These are phyloP conservation scores for Serendipita vermifera DNA, from an alignment of 768 basidiomycete genomes.

Conservation along the genomic window DNA sequence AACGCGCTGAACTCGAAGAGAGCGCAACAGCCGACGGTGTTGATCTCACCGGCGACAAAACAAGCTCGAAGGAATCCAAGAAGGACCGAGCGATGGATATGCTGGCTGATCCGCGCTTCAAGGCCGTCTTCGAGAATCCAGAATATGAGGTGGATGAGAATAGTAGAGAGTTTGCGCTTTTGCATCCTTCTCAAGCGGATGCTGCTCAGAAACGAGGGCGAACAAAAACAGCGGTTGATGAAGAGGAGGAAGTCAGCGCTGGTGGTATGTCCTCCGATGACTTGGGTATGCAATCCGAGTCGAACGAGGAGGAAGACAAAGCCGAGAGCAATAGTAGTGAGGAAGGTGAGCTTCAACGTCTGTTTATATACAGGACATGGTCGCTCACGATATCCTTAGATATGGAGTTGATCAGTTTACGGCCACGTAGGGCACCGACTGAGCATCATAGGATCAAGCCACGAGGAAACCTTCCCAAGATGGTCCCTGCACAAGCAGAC, in stretches of 20 bases:
- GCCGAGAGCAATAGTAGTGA: conserved; percentile 19
- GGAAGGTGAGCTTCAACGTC: conserved; percentile 13
- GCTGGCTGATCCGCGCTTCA: conserved; percentile 79
- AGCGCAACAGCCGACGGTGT: conserved; percentile 25
- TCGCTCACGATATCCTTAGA: neutral
- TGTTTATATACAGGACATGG: neutral
- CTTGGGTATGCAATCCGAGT: conserved; percentile 19
- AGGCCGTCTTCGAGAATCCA: conserved; percentile 78
- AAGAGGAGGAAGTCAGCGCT: conserved; percentile 81
- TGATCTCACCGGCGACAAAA: conserved; percentile 23
- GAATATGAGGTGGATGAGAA: conserved; percentile 86
- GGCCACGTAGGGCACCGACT: neutral
- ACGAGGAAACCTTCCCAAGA: neutral
- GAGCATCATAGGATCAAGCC: neutral
- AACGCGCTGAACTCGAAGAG: conserved; percentile 37
- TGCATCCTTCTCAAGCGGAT: conserved; percentile 58
- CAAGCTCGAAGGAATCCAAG: conserved; percentile 18
- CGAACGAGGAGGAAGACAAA: conserved; percentile 17
- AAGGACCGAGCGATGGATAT: conserved; percentile 28
- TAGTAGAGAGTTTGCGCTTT: conserved; percentile 76
- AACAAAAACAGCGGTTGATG: conserved; percentile 69
- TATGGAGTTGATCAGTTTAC: neutral
- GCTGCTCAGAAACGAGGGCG: neutral
- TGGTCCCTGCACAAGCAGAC: neutral
- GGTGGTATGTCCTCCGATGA: conserved; percentile 24